Conservation (phyloP, 257 asterid genomes). For the Leptodermis oblonga region DNA sequence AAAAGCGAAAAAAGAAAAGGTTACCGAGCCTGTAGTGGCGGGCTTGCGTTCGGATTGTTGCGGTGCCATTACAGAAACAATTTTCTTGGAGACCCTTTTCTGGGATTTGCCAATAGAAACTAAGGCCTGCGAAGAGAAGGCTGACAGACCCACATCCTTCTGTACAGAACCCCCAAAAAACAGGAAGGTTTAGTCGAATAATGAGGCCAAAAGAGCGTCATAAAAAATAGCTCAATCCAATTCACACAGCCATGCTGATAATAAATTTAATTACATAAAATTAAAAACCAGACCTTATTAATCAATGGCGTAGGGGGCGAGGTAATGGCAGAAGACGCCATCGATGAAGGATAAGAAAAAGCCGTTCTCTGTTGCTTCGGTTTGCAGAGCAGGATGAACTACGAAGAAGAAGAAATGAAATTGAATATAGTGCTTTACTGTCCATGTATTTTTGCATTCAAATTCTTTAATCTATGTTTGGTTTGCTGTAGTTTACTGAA, state of each 20-base stretch:
- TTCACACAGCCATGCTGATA: background rate
- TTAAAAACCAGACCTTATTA: slow-evolving; percentile 35
- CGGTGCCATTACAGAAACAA: slow-evolving; percentile 73
- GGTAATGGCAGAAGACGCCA: slow-evolving; percentile 59
- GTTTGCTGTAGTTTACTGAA: too few species aligned
- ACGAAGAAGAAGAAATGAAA: background rate
- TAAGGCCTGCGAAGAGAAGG: slow-evolving; percentile 41
- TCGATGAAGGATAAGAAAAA: slow-evolving; percentile 7
- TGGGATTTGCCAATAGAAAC: slow-evolving; percentile 30
- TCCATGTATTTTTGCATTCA: too few species aligned
- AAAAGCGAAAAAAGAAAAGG: background rate
- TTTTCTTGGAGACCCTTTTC: slow-evolving; percentile 44
- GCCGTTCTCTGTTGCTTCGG: too few species aligned
- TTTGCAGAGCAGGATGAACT: background rate
- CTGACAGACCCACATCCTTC: slow-evolving; percentile 62
- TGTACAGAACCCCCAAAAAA: slow-evolving; percentile 21
- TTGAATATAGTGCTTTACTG: too few species aligned
- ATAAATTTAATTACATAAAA: background rate
- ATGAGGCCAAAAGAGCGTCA: background rate
- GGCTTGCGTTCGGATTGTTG: slow-evolving; percentile 76
- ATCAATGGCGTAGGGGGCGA: slow-evolving; percentile 39
- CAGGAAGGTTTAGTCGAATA: background rate
- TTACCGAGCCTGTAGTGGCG: slow-evolving; percentile 72
- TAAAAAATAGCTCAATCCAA: slow-evolving; percentile 1
- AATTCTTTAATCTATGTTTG: too few species aligned